Percentiles rank a stretch among this genome's conserved stretches.
Conservation (phyloP, 192 early-diverging fungal genomes). For the Linnemannia elongata region DNA sequence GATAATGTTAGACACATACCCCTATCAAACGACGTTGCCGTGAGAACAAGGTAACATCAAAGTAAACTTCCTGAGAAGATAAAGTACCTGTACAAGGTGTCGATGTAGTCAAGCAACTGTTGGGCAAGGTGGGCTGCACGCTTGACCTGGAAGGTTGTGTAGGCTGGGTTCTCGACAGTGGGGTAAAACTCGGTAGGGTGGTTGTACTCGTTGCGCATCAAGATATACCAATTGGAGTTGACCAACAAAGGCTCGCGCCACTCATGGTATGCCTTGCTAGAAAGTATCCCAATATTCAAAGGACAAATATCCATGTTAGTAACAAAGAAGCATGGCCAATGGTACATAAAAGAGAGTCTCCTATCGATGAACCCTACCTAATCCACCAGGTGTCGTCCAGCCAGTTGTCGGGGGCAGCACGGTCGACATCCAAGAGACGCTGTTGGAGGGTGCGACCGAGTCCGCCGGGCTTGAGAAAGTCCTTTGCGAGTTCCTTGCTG, state of each 20-base stretch:
- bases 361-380: slow-evolving; percentile 18
- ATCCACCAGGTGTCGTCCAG: slow-evolving; percentile 80
- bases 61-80: not conserved
- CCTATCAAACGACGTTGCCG: not conserved
- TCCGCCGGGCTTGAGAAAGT: slow-evolving; percentile 64
- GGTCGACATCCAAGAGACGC: slow-evolving; percentile 73
- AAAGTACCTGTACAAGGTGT: slow-evolving; percentile 71
- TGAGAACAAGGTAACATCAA: not conserved
- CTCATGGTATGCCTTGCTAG: slow-evolving; percentile 75
- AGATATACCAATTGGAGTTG: slow-evolving; percentile 92
- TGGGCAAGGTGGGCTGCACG: slow-evolving; percentile 83
- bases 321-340: not conserved
- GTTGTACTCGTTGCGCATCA: slow-evolving; percentile 72
- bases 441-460: slow-evolving; percentile 70
- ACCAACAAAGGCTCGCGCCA: slow-evolving; percentile 88
- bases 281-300: not conserved
- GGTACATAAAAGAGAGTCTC: not conserved
- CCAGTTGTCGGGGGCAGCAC: slow-evolving; percentile 74
- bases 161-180: slow-evolving; percentile 60
- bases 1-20: not conserved
- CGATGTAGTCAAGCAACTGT: slow-evolving; percentile 80
- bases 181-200: slow-evolving; percentile 62
- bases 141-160: slow-evolving; percentile 82
- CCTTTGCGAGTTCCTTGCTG: slow-evolving; percentile 59
- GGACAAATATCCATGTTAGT: not conserved